These are phyloP conservation scores for Diaporthe sp. DNA, from an alignment of 2,329 filamentous ascomycete species.

Conservation along the genomic window DNA sequence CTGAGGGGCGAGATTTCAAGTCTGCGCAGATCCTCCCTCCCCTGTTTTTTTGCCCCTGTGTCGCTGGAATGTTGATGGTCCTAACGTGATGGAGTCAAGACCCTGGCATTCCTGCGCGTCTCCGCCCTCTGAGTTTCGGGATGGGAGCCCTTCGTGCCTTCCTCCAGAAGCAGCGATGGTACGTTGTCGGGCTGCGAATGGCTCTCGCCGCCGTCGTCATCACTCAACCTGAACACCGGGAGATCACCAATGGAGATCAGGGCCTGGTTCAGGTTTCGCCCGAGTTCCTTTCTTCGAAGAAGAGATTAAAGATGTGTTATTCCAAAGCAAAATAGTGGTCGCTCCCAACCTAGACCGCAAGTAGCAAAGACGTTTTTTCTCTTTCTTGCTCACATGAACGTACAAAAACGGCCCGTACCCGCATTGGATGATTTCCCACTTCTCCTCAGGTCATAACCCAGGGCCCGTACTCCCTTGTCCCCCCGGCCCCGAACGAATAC, in stretches of 20 bases:
- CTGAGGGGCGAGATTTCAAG: neutral
- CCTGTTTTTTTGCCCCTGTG: neutral
- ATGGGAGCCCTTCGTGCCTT: neutral
- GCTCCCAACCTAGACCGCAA: constrained; percentile 32
- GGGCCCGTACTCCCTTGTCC: constrained; percentile 11
- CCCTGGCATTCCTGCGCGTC: constrained; percentile 24
- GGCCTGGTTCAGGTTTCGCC: neutral
- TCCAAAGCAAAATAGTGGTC: constrained; percentile 15
- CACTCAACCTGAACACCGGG: neutral
- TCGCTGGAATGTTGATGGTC: constrained; percentile 1
- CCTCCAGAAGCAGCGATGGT: neutral
- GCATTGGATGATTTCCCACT: neutral
- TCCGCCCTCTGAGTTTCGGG: neutral
- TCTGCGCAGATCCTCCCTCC: neutral
- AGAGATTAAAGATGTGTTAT: constrained; percentile 30
- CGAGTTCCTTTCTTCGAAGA: neutral
- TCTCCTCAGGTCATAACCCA: constrained; percentile 8
- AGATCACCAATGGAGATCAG: constrained; percentile 1
- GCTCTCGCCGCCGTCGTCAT: neutral
- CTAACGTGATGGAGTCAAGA: neutral
- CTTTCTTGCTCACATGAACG: constrained; percentile 7
- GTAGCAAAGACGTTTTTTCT: constrained; percentile 16
- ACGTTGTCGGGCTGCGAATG: neutral
- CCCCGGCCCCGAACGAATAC: neutral
- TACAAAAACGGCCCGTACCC: constrained; percentile 23